phyloP scores from a whole-genome alignment of 2,329 filamentous ascomycete genomes.

The Coniochaeta ligniaria region DNA sequence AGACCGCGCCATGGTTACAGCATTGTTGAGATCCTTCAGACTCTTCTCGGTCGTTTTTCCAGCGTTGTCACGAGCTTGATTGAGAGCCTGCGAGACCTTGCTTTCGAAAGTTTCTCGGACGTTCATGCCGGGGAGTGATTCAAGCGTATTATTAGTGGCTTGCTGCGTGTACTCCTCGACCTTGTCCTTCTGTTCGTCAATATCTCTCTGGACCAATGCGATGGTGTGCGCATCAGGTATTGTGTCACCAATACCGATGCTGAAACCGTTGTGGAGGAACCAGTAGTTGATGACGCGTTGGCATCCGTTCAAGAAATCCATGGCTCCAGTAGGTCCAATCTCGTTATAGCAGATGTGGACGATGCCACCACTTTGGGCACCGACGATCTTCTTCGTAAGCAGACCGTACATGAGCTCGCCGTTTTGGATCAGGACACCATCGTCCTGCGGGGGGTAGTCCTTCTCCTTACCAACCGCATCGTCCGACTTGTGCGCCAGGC shows the following conservation, averaged over 20 bases:
- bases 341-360: constrained; percentile 97
- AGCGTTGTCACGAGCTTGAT: constrained; percentile 72
- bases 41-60: constrained; percentile 88
- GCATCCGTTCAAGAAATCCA: constrained; percentile 92
- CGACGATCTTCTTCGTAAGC: constrained; percentile 88
- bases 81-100: constrained; percentile 89
- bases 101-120: constrained; percentile 97
- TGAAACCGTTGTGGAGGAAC: constrained; percentile 93
- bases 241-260: constrained; percentile 96
- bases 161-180: constrained; percentile 68
- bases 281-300: constrained; percentile 96
- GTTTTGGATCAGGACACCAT: constrained; percentile 73
- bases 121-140: constrained; percentile 96
- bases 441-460: constrained; percentile 56
- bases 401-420: constrained; percentile 88
- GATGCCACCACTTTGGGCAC: constrained; percentile 83
- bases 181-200: constrained; percentile 73
- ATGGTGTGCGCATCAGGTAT: constrained; percentile 86
- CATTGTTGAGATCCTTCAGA: constrained; percentile 93
- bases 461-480: constrained; percentile 44
- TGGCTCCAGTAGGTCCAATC: constrained; percentile 74
- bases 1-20: constrained; percentile 90
- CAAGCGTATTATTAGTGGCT: constrained; percentile 80
- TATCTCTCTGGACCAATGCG: constrained; percentile 72
- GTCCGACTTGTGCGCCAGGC: constrained; percentile 61